Evolutionary conservation across 1,139 yeast species (phyloP).

Genomic region (Hyphopichia buzzinii): DNA sequence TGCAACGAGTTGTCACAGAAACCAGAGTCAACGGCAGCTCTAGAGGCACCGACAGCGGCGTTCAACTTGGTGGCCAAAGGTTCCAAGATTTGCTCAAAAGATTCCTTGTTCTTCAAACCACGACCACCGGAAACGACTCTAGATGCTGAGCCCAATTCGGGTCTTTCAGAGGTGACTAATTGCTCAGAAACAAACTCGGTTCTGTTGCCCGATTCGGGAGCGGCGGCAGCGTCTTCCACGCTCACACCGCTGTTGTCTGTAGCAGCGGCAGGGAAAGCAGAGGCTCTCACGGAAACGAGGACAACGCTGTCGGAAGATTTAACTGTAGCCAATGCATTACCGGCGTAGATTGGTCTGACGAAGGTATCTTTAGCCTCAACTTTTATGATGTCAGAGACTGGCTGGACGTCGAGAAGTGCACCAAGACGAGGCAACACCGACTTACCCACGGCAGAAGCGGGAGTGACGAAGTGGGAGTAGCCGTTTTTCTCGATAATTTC

Average conservation of each 20-base stretch:
- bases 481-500: constrained; percentile 38
- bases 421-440: constrained; percentile 83
- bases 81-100: constrained; percentile 70
- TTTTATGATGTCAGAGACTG: constrained; percentile 75
- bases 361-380: constrained; percentile 70
- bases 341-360: constrained; percentile 93
- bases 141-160: constrained; percentile 83
- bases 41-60: constrained; percentile 96
- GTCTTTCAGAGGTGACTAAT: constrained; percentile 77
- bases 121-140: constrained; percentile 90
- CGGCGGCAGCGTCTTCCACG: constrained; percentile 48
- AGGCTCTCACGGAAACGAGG: constrained; percentile 74
- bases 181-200: constrained; percentile 70
- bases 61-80: constrained; percentile 84
- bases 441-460: constrained; percentile 87
- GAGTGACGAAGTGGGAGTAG: constrained; percentile 70
- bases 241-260: constrained; percentile 35
- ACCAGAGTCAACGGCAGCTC: constrained; percentile 97
- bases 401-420: constrained; percentile 83
- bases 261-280: constrained; percentile 71
- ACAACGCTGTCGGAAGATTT: constrained; percentile 64
- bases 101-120: constrained; percentile 87
- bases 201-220: constrained; percentile 32
- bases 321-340: constrained; percentile 86
- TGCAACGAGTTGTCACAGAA: constrained; percentile 96